phyloP scores from a whole-genome alignment of 495 filamentous ascomycete species.

The Bryoglossum gracile region DNA sequence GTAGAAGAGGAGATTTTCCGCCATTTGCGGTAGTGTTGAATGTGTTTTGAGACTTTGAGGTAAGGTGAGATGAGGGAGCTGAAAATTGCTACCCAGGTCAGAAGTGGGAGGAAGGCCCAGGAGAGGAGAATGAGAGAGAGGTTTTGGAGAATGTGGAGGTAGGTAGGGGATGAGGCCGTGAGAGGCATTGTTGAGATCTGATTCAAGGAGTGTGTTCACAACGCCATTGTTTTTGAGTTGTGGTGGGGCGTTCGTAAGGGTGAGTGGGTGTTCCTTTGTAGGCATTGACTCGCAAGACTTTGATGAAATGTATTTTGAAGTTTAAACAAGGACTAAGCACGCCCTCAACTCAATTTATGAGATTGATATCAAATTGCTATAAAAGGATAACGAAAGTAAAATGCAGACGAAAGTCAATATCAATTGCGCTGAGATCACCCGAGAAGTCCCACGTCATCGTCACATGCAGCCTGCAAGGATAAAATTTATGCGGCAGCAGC shows the following conservation, averaged over 20 bases:
- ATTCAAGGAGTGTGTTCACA: neutral
- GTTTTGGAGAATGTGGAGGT: slow-evolving; percentile 41
- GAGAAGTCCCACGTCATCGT: no score
- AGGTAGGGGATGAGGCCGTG: slow-evolving; percentile 23
- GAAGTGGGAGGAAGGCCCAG: slow-evolving; percentile 45
- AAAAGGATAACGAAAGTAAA: no score
- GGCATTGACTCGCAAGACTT: no score
- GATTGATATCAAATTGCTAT: no score
- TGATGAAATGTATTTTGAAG: no score
- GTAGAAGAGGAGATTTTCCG: slow-evolving; percentile 32
- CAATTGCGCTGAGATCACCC: no score
- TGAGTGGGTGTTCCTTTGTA: neutral
- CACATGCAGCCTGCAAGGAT: no score
- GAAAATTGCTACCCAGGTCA: slow-evolving; percentile 42
- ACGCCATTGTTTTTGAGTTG: neutral
- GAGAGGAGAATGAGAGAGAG: slow-evolving; percentile 41
- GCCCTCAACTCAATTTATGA: no score
- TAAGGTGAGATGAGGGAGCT: slow-evolving; percentile 46
- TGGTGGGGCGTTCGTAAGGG: no score
- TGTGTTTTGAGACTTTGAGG: slow-evolving; percentile 37
- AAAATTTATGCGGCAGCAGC: no score
- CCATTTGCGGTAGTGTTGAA: slow-evolving; percentile 21
- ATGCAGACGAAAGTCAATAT: no score
- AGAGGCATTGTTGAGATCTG: slow-evolving; percentile 13
- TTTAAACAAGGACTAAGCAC: no score